These are phyloP conservation scores for Lathyrus tuberosus DNA, from an alignment of 306 rosid species.

Conservation along the genomic window DNA sequence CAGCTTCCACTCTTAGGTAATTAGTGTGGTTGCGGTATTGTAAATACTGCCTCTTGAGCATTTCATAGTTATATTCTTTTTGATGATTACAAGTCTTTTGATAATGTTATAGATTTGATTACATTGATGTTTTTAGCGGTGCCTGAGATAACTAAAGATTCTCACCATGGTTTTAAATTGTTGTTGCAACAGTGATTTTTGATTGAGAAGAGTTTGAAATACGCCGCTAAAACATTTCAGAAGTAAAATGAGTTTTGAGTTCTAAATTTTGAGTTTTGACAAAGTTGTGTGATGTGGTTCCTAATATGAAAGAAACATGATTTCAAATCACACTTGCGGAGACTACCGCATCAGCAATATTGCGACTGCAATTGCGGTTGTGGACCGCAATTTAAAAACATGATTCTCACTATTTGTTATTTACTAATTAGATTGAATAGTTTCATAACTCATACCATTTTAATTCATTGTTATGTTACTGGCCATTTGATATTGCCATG, in stretches of 20 bases:
- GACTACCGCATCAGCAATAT: too few species aligned
- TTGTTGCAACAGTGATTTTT: too few species aligned
- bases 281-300: too few species aligned
- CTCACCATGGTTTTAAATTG: too few species aligned
- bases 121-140: slow-evolving; percentile 11
- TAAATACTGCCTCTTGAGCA: slow-evolving; percentile 48
- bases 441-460: background rate
- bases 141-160: background rate
- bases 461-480: slow-evolving; percentile 16
- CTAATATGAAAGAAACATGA: too few species aligned
- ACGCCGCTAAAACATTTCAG: too few species aligned
- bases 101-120: slow-evolving; percentile 6
- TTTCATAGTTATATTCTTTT: slow-evolving; percentile 17
- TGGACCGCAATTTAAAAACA: too few species aligned
- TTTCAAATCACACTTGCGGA: too few species aligned
- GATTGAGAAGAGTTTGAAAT: too few species aligned
- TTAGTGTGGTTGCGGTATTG: slow-evolving; percentile 38
- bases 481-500: slow-evolving; percentile 20
- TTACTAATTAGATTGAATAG: background rate
- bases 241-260: too few species aligned
- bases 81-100: slow-evolving; percentile 7
- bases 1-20: slow-evolving; percentile 34
- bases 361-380: too few species aligned
- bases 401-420: slow-evolving; percentile 22
- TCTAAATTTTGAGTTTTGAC: too few species aligned